Base-by-base conservation (phyloP, 2,329 filamentous ascomycete genomes). In the Macrophomina tecta region DNA sequence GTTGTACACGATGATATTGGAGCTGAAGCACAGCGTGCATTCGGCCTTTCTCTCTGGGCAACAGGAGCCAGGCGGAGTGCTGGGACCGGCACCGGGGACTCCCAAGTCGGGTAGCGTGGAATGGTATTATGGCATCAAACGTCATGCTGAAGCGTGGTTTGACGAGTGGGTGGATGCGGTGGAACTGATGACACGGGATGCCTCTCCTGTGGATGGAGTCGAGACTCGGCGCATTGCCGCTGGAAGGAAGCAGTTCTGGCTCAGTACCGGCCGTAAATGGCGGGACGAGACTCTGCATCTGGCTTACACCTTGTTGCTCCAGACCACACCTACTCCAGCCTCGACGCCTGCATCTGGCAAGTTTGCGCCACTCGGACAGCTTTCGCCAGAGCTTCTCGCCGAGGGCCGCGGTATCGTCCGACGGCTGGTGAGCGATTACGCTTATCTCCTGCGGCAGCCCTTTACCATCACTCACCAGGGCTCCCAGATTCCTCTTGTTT, bases 281-380 rank as follows among this genome's bases (percentile, higher is more conserved):
- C 46, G 65, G 7, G 65, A 67, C 49, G 65, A 67, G 56, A 32
- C 65, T 12, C 56, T 67, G 3, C 65, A 67, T 32, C 56, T 67
- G 7, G 65, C 65, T 4, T 67, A 62, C 32, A 30, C 56, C 5
- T 42, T 67, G 38, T n/a, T 67, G 16, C 28, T 63, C 30, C 56
- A 67, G 32, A 48, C 53, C 2, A 18, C 48, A 36, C 18, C 56
- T 6, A 63, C 48, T 5, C 23, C 56, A 1, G 48, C 34, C 2
- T 52, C 53, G 1, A 64, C 61, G 1, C 49, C 61, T 1, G 49
- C 48, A 2, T 52, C 61, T 2, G 61, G 61, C 3, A 64, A 45
- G 45, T 53, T 45, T 6, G 30, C 63, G 16, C 11, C 28, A 2
- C 38, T 36, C 8, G 14, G 28, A 36, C 63, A 65, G 18, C 46